phyloP scores from a whole-genome alignment of 176 grass and related monocot species.

The Stipa capillata region DNA sequence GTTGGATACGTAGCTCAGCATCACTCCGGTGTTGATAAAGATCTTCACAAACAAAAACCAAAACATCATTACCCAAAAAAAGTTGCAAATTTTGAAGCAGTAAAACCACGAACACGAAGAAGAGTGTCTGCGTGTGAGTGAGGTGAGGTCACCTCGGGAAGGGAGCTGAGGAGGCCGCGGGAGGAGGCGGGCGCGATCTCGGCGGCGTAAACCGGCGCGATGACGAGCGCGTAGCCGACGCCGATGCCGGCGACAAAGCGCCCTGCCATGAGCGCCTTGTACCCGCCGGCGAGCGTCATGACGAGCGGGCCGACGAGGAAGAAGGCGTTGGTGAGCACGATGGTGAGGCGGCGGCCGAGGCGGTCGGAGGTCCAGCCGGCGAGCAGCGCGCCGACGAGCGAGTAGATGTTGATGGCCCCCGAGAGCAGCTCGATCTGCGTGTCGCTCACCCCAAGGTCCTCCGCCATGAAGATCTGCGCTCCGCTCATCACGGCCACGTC shows the following conservation, averaged over 20 bases:
- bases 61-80: not conserved
- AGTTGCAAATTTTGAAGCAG: not conserved
- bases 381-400: slow-evolving; percentile 63
- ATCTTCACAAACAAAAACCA: slow-evolving; percentile 10
- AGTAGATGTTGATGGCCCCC: slow-evolving; percentile 59
- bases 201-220: slow-evolving; percentile 60
- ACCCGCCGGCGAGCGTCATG: slow-evolving; percentile 38
- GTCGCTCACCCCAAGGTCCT: slow-evolving; percentile 62
- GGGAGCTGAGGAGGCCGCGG: slow-evolving; percentile 52
- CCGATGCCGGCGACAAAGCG: slow-evolving; percentile 54
- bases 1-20: slow-evolving; percentile 75
- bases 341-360: slow-evolving; percentile 50
- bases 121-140: not conserved
- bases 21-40: slow-evolving; percentile 61
- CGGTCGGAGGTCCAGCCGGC: slow-evolving; percentile 71
- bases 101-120: not conserved
- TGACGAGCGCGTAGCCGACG: slow-evolving; percentile 61
- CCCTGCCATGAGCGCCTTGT: slow-evolving; percentile 36
- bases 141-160: slow-evolving; percentile 37
- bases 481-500: slow-evolving; percentile 72
- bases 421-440: slow-evolving; percentile 69
- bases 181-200: slow-evolving; percentile 63
- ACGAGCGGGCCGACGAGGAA: slow-evolving; percentile 58
- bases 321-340: slow-evolving; percentile 51
- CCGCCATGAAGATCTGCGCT: slow-evolving; percentile 67